Conservation (phyloP, 2,329 filamentous ascomycete genomes). For the Aspergillus persii region DNA sequence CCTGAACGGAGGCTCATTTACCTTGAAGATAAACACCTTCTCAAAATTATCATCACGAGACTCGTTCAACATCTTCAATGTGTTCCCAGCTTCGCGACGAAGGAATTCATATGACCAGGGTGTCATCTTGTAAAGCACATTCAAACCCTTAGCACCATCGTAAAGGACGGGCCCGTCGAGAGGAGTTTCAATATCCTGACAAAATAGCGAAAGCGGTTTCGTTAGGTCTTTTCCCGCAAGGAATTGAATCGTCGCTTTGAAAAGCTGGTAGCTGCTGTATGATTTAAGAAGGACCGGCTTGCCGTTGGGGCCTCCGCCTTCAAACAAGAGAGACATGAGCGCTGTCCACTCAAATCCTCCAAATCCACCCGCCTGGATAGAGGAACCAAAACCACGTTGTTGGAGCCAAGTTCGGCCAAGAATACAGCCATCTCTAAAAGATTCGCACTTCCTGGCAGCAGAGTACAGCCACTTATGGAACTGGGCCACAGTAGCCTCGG, state of each 20-base stretch:
- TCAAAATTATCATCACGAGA: slow-evolving; percentile 76
- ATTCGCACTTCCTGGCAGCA: slow-evolving; percentile 65
- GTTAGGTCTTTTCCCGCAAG: slow-evolving; percentile 72
- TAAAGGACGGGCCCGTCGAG: slow-evolving; percentile 68
- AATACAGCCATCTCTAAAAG: slow-evolving; percentile 79
- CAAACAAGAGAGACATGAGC: slow-evolving; percentile 75
- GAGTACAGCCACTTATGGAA: slow-evolving; percentile 75
- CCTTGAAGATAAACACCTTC: slow-evolving; percentile 70
- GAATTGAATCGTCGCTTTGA: slow-evolving; percentile 91
- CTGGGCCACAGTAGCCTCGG: slow-evolving; percentile 68
- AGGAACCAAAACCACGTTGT: slow-evolving; percentile 75
- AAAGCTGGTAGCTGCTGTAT: slow-evolving; percentile 87
- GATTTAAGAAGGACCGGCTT: slow-evolving; percentile 71
- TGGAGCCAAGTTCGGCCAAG: slow-evolving; percentile 85
- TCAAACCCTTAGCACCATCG: slow-evolving; percentile 71
- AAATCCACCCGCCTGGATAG: slow-evolving; percentile 75
- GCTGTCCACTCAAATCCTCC: slow-evolving; percentile 88
- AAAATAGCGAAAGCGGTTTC: slow-evolving; percentile 56
- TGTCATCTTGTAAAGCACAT: slow-evolving; percentile 88
- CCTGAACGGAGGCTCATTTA: slow-evolving; percentile 50
- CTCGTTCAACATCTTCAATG: slow-evolving; percentile 72
- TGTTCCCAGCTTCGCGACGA: slow-evolving; percentile 70
- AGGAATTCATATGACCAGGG: slow-evolving; percentile 76
- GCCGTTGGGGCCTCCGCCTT: slow-evolving; percentile 71
- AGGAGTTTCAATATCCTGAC: slow-evolving; percentile 33